Evolutionary conservation across 2,329 filamentous ascomycete genomes (phyloP).

Genomic region (Trichoderma brevicompactum): DNA sequence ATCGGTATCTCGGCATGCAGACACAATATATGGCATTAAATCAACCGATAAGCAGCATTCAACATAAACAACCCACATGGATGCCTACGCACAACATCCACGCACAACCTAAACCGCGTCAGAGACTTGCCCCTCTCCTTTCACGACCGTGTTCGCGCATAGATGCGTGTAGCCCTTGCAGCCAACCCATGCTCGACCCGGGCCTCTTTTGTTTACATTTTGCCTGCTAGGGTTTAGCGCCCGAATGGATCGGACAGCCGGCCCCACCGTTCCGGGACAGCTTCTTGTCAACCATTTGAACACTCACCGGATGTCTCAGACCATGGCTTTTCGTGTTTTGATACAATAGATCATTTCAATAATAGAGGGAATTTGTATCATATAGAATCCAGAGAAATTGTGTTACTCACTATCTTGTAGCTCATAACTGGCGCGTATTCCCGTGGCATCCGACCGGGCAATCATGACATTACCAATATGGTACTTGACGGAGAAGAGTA

Average conservation of each 20-base stretch:
- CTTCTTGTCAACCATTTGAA: slow-evolving; percentile 36
- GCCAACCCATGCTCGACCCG: slow-evolving; percentile 5
- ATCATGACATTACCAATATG: no score
- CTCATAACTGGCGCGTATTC: no score
- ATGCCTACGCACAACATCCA: not conserved
- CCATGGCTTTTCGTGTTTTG: not conserved
- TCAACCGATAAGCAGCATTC: not conserved
- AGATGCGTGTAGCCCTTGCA: slow-evolving; percentile 21
- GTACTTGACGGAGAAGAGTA: no score
- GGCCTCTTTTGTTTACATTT: slow-evolving; percentile 51
- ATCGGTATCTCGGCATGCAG: no score
- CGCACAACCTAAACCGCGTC: not conserved
- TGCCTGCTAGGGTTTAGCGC: slow-evolving; percentile 48
- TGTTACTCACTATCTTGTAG: no score
- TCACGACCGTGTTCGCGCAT: slow-evolving; percentile 10
- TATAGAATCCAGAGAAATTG: no score
- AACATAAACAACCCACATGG: slow-evolving; percentile 1
- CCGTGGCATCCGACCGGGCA: no score
- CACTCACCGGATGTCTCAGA: not conserved
- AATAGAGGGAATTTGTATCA: no score
- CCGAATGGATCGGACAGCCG: slow-evolving; percentile 30
- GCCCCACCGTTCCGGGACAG: slow-evolving; percentile 36
- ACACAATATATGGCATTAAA: not conserved
- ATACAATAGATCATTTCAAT: not conserved
- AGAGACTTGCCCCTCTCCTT: slow-evolving; percentile 20